Evolutionary conservation across 768 basidiomycete species (phyloP), one percentile per base, ranked within the genome.

Genomic region (Suillus variegatus): DNA sequence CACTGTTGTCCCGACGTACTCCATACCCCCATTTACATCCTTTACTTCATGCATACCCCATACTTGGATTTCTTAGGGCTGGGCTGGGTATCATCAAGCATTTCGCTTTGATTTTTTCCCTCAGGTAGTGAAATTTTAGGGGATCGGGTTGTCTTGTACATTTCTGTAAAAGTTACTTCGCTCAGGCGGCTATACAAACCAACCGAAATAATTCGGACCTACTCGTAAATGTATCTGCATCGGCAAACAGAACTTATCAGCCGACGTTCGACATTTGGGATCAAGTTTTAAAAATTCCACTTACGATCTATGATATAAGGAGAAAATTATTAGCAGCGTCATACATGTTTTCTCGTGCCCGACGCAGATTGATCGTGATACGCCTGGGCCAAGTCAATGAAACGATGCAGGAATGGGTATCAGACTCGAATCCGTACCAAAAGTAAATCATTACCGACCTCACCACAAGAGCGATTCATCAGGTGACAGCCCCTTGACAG

Each of bases 1-100:
- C 22, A 25, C 6, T 41, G 38, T 28, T 38, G 16, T 40, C 38
- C 22, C 1, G 54, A 20, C 57, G 28, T 60, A 43, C 58, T 12
- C 16, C 40, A 60, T 60, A 60, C 58, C 58, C 56, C 18, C n/a
- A 22, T 40, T 16, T 57, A 57, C 36, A 57, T 18, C 52, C 18
- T 7, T 35, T 10, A 35, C 32, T 13, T 36, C 20, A 12, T 36
- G 35, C 41, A 60, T 60, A 60, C 58, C 38, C 28, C 18, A 60
- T 28, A 60, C 14, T 41, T 60, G 18, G 58, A 43, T 60, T 32
- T 60, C 41, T 43, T 32, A 13, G 10, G 41, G 41, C 41, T 20
- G 58, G 40, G 18, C 41, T 20, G 58, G 40, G 18, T 35, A 8
- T 16, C 12, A 55, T 55, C 12, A 47, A 47, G 10, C 38, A 40